A percentile compares a stretch with the other conserved stretches of the same genome.
Conservation (phyloP, 257 asterid species). For the Marsdenia floribunda region DNA sequence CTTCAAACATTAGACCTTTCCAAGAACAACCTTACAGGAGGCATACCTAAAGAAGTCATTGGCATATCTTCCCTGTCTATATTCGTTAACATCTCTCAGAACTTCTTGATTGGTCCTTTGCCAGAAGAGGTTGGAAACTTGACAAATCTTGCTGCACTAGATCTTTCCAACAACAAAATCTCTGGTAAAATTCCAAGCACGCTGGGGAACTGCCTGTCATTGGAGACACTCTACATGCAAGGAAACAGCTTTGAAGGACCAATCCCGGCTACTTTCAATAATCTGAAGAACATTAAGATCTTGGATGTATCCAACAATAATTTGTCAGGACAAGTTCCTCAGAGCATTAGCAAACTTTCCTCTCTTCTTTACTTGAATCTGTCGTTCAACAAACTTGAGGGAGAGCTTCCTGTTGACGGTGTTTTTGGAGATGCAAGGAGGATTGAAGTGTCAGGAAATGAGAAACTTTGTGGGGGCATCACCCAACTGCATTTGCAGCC, state of each 20-base stretch:
- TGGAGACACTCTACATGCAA: conserved; percentile 31
- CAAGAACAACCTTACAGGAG: conserved; percentile 38
- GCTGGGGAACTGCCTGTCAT: conserved; percentile 29
- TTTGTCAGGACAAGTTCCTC: conserved; percentile 36
- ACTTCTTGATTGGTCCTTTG: conserved; percentile 37
- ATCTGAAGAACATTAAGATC: conserved; percentile 25
- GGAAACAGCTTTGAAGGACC: conserved; percentile 31
- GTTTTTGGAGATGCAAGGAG: conserved; percentile 31
- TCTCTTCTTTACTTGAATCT: conserved; percentile 31
- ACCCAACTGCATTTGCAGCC: conserved; percentile 26
- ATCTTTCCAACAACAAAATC: conserved; percentile 36
- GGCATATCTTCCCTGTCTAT: conserved; percentile 27
- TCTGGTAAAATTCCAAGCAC: conserved; percentile 39
- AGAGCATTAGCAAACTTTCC: conserved; percentile 18
- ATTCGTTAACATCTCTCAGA: conserved; percentile 28
- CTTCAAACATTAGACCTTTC: conserved; percentile 28
- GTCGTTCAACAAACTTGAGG: conserved; percentile 43
- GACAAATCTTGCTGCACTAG: conserved; percentile 33
- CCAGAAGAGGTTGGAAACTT: conserved; percentile 36
- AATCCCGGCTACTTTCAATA: conserved; percentile 28
- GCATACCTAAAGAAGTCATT: conserved; percentile 32
- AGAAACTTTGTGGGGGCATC: conserved; percentile 44
- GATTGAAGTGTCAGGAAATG: conserved; percentile 29
- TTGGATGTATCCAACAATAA: conserved; percentile 40
- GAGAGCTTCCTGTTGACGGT: conserved; percentile 36